Percentiles rank a stretch among this genome's conserved stretches.
Conservation (phyloP, 1,284 basidiomycete genomes). For the Termitomyces sp. region DNA sequence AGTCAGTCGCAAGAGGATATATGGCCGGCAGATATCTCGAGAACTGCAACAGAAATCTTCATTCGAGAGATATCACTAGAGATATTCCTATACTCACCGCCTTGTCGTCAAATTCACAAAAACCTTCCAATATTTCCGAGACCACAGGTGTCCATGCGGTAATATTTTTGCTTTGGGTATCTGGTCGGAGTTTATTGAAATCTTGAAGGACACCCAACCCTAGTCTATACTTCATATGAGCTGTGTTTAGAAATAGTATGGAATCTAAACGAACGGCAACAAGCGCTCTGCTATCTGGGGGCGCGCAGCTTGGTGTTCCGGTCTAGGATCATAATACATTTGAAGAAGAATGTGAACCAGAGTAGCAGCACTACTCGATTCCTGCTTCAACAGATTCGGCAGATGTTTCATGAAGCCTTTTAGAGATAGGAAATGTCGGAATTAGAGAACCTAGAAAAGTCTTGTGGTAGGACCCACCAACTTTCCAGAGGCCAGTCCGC, state of each 20-base stretch:
- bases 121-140: conserved; percentile 88
- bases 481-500: conserved; percentile 97
- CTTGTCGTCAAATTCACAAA: conserved; percentile 84
- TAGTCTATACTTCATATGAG: conserved; percentile 46
- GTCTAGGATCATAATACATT: conserved; percentile 92
- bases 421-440: not conserved
- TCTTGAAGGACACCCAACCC: conserved; percentile 89
- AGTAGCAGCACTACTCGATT: conserved; percentile 94
- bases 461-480: conserved; percentile 60
- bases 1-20: conserved; percentile 81
- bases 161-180: conserved; percentile 95
- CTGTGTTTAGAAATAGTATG: not conserved
- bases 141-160: conserved; percentile 98
- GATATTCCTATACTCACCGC: conserved; percentile 53
- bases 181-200: conserved; percentile 85
- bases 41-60: conserved; percentile 50
- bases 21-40: conserved; percentile 77
- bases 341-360: conserved; percentile 87
- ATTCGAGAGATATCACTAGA: not conserved
- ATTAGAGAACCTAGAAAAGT: not conserved
- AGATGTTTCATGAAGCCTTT: conserved; percentile 99
- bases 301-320: conserved; percentile 78
- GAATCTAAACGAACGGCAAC: conserved; percentile 67
- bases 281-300: conserved; percentile 85
- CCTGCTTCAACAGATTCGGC: conserved; percentile 97